phyloP scores from a whole-genome alignment of 208 protist genomes.

The Jaenimonas drosophilae region DNA sequence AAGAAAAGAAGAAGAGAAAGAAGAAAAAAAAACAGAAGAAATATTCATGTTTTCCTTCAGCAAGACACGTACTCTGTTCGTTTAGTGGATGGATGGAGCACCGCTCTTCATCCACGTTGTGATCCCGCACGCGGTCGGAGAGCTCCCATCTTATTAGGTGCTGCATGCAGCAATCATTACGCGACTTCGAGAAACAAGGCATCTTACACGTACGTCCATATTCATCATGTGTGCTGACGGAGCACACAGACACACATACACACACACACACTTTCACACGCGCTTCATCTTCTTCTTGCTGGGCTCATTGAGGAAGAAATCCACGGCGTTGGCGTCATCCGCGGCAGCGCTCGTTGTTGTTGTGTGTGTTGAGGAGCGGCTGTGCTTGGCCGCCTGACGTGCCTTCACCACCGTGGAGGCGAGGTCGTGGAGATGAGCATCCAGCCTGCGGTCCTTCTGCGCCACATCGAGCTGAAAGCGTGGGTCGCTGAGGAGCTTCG shows the following conservation, averaged over 20 bases:
- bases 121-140: too few species aligned
- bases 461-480: constrained; percentile 80
- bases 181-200: too few species aligned
- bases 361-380: not conserved
- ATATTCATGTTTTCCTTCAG: not conserved
- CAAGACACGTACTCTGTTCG: too few species aligned
- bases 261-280: not conserved
- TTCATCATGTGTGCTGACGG: not conserved
- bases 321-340: constrained; percentile 35
- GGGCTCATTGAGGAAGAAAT: constrained; percentile 61
- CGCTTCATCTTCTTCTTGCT: constrained; percentile 11
- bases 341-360: constrained; percentile 5
- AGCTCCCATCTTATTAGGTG: too few species aligned
- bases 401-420: constrained; percentile 67
- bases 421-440: constrained; percentile 51
- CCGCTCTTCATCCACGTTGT: too few species aligned
- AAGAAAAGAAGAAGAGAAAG: not conserved
- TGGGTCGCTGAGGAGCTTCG: constrained; percentile 71
- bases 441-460: constrained; percentile 51
- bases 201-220: too few species aligned
- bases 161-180: too few species aligned
- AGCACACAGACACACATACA: not conserved
- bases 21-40: constrained; percentile 9
- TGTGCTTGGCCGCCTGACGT: constrained; percentile 11
- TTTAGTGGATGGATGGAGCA: too few species aligned